Base-by-base conservation (phyloP, 2,329 filamentous ascomycete species). In the Hypoxylon sp. region DNA sequence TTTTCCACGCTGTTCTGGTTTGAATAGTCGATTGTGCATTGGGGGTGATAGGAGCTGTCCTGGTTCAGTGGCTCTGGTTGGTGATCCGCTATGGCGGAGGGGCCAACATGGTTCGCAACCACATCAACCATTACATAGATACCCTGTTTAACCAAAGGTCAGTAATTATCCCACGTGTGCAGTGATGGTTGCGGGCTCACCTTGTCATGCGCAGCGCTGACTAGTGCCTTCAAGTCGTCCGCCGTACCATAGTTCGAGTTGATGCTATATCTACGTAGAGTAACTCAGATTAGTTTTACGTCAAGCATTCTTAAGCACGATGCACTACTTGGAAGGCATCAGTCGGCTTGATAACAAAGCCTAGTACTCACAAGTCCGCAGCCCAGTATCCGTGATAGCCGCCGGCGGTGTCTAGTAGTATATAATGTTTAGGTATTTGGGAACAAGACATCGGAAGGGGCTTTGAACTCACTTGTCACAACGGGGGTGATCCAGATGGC, bases 401-500 rank as follows among this genome's bases (percentile, higher is more conserved):
- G 1, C 78, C 75, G n/a, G 78, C 78, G 53, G 77, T 74, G 44
- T 81, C 79, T 81, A 26, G 5, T n/a, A 39, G 60, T 58, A 39
- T 13, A 5, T 22, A 11, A 6, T 42, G 6, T 17, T 63, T 33
- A 63, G 26, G 14, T 42, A n/a, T 14, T 19, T 17, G 10, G 17
- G n/a, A 17, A 17, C 14, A 31, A 31, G n/a, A n/a, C 13, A 10
- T 11, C 10, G 14, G 1, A 24, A 24, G 47, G 10, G 39, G 6
- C 4, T 8, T n/a, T 6, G 4, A 19, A 76, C 80, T 66, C 73
- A 83, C 81, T 83, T 1, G 79, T 74, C 1, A 87, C 83, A n/a
- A 89, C 81, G 0, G 87, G 87, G 1, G 86, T 88, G 67, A 89
- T 88, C 85, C 86, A 86, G 54, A 88, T 80, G 44, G 87, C 87